Percentiles rank a stretch among this genome's conserved stretches.
phyloP scores from a whole-genome alignment of 768 basidiomycete genomes.

The Lactarius psammicola region DNA sequence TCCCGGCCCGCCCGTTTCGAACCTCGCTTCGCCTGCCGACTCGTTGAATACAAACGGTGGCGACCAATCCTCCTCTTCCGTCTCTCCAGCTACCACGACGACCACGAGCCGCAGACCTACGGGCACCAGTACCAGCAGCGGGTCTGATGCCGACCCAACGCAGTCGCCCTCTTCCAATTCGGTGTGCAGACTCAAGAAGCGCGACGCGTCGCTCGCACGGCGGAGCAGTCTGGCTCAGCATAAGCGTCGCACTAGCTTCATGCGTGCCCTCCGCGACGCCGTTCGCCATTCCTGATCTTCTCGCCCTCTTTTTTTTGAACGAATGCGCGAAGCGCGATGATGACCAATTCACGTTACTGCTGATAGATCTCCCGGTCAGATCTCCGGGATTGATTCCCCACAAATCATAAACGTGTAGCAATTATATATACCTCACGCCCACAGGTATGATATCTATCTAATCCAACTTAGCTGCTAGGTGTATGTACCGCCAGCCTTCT shows the following conservation, averaged over 20 bases:
- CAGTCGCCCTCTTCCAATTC: neutral
- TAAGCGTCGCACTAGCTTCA: slow-evolving; percentile 14
- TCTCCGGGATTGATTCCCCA: neutral
- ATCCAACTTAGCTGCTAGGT: neutral
- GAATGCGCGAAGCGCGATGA: neutral
- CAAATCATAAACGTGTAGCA: slow-evolving; percentile 8
- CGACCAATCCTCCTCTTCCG: neutral
- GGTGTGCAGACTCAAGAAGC: slow-evolving; percentile 20
- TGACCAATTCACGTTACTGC: neutral
- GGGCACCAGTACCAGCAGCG: neutral
- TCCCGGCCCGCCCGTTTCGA: slow-evolving; percentile 27
- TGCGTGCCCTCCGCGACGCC: slow-evolving; percentile 14
- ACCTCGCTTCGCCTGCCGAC: slow-evolving; percentile 24
- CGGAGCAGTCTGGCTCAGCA: slow-evolving; percentile 11
- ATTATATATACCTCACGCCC: neutral
- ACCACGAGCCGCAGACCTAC: neutral
- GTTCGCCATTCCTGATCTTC: slow-evolving; percentile 11
- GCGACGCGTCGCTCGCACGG: neutral
- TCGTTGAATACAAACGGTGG: neutral
- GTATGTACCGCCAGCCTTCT: neutral
- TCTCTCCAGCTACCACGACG: neutral
- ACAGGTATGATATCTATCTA: neutral
- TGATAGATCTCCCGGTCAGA: neutral
- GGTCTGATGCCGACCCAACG: neutral
- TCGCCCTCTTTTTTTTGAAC: neutral